Base-by-base conservation (phyloP, 495 filamentous ascomycete genomes). In the Lasiosphaeris hirsuta region DNA sequence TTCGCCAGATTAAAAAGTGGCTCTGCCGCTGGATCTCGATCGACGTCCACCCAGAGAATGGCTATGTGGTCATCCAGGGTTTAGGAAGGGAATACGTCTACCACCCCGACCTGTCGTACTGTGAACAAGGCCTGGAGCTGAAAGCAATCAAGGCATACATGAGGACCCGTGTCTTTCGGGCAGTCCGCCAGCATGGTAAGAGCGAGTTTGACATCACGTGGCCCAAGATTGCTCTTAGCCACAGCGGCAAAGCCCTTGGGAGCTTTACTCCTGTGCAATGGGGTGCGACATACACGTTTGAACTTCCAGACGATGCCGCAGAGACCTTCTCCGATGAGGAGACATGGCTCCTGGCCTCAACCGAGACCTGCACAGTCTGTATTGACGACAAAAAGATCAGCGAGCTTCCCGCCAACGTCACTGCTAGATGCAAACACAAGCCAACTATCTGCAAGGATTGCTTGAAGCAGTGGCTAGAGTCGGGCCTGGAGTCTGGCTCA, bases 321-420 rank as follows among this genome's bases (percentile, higher is more conserved):
- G 65, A 69, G 36, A 52, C 37, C 4, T 75, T 72, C 42, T 34
- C 63, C 18, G 39, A 57, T 23, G 69, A 65, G 13, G 74, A 76
- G 46, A 58, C 62, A 3, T 72, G 69, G 74, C 67, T 76, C 0
- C 40, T 75, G 30, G 61, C 60, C 11, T 18, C 57, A 10, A 60
- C 63, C 6, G 66, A 71, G 42, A 63, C 57, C 10, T 78, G 76
- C 61, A 56, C 46, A 10, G 63, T 72, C 10, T 77, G 76, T 56
- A 57, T 64, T 14, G 76, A 79, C 17, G 64, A 69, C 42, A 74
- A 72, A 42, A 59, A 55, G 15, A 55, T 67, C 17, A 66, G 50
- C 38, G 69, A 72, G 34, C 67, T 77, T 61, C 71, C 72, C 4
- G 52, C 62, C 35, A 60, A 57, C 13, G 60, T 73, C 44, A 71